Conservation (phyloP, 208 protist genomes). For the Strigomonas culicis region DNA sequence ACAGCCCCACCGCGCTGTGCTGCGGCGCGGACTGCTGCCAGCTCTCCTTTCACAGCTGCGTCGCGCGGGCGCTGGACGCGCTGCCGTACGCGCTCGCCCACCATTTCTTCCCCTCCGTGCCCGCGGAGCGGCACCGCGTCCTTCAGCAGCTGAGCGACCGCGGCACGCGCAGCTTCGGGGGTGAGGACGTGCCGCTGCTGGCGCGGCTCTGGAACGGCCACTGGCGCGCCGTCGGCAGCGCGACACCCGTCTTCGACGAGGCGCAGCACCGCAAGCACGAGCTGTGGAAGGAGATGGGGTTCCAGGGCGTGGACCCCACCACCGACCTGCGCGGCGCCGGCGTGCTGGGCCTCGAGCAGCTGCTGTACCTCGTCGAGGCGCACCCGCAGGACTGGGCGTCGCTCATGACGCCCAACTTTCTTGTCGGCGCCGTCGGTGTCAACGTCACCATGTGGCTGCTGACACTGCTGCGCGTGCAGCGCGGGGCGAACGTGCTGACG, state of each 20-base stretch:
- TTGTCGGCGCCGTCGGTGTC: conserved; percentile 58
- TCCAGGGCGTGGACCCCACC: conserved; percentile 74
- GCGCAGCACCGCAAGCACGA: conserved; percentile 21
- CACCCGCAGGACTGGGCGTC: conserved; percentile 46
- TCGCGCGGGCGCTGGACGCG: conserved; percentile 25
- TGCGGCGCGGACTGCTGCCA: no score
- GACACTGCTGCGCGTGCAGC: conserved; percentile 35
- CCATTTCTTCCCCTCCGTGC: conserved; percentile 19
- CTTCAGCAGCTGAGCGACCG: conserved; percentile 21
- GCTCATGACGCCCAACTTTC: conserved; percentile 34
- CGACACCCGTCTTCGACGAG: conserved; percentile 14
- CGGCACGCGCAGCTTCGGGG: conserved; percentile 26
- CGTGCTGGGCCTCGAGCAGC: conserved; percentile 59
- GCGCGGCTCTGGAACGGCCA: conserved; percentile 42
- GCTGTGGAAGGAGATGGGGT: conserved; percentile 83
- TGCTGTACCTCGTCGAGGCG: conserved; percentile 67
- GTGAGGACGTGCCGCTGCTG: conserved; percentile 36
- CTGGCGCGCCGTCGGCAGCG: conserved; percentile 20
- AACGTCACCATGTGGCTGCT: conserved; percentile 77
- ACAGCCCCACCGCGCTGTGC: background rate
- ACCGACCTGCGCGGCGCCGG: conserved; percentile 90
- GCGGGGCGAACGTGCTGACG: conserved; percentile 27
- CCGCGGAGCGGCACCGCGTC: conserved; percentile 19
- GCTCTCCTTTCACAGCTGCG: no score
- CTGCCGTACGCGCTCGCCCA: conserved; percentile 21